Evolutionary conservation across 2,329 filamentous ascomycete species (phyloP).

Genomic region (Botrytis byssoidea): DNA sequence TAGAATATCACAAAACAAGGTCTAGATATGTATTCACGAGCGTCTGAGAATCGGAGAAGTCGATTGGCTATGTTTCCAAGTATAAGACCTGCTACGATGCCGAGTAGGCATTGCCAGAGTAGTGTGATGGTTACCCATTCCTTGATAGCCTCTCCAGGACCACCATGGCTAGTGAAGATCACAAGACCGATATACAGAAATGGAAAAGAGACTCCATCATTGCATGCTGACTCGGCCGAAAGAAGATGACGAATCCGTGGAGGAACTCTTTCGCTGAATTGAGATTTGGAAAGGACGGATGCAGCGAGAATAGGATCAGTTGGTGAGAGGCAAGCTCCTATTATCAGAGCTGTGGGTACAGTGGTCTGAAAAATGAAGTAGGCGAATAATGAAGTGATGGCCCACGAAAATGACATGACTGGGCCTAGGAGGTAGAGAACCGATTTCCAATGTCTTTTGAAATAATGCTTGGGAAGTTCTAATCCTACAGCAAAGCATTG

Average conservation of each 20-base stretch:
- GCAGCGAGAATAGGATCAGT: constrained; percentile 57
- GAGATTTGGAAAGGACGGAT: constrained; percentile 52
- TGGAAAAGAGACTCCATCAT: constrained; percentile 55
- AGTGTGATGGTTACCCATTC: constrained; percentile 54
- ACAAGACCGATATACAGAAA: constrained; percentile 55
- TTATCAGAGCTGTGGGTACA: constrained; percentile 48
- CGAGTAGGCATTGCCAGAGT: constrained; percentile 54
- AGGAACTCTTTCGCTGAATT: constrained; percentile 52
- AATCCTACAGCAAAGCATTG: constrained; percentile 74
- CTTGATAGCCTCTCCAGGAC: constrained; percentile 43
- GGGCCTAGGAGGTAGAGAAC: constrained; percentile 34
- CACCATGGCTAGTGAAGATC: constrained; percentile 41
- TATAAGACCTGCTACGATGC: constrained; percentile 47
- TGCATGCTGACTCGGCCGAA: constrained; percentile 54
- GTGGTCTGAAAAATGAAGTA: constrained; percentile 47
- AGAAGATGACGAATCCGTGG: constrained; percentile 51
- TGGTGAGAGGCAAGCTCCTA: constrained; percentile 55
- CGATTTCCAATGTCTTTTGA: constrained; percentile 34
- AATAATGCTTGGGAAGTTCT: constrained; percentile 56
- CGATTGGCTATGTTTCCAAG: constrained; percentile 50
- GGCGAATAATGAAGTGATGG: constrained; percentile 48
- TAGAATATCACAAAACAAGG: constrained; percentile 55
- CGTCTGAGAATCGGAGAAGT: constrained; percentile 48
- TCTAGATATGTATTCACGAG: constrained; percentile 46
- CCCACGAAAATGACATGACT: constrained; percentile 39